phyloP scores from a whole-genome alignment of 2,329 filamentous ascomycete genomes.

The Tolypocladium sp. region DNA sequence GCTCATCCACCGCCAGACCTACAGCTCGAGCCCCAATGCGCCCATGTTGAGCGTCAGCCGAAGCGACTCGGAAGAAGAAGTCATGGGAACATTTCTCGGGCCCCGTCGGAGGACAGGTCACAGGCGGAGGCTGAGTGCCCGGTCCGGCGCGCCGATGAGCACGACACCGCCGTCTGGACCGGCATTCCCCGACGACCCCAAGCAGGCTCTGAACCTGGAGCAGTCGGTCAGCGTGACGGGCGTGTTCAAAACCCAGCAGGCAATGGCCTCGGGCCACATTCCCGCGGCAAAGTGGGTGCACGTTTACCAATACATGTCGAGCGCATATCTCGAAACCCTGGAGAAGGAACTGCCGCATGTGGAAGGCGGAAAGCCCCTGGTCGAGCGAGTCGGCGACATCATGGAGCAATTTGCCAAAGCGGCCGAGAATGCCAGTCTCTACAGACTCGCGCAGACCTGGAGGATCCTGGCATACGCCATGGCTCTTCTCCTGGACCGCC shows the following conservation, averaged over 20 bases:
- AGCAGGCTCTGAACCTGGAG: slow-evolving; percentile 42
- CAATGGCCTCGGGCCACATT: slow-evolving; percentile 52
- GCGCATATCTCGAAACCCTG: slow-evolving; percentile 46
- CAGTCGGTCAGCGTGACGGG: slow-evolving; percentile 50
- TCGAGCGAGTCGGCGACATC: slow-evolving; percentile 38
- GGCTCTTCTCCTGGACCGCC: slow-evolving; percentile 40
- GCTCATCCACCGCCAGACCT: slow-evolving; percentile 28
- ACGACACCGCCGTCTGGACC: slow-evolving; percentile 42
- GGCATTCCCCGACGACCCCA: slow-evolving; percentile 17
- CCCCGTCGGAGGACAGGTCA: slow-evolving; percentile 29
- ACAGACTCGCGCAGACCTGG: slow-evolving; percentile 56
- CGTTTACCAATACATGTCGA: slow-evolving; percentile 47
- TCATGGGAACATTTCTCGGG: slow-evolving; percentile 49
- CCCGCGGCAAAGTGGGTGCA: slow-evolving; percentile 41
- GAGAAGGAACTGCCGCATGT: slow-evolving; percentile 35
- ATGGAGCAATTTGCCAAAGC: slow-evolving; percentile 48
- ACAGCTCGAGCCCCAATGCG: slow-evolving; percentile 38
- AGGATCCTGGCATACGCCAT: slow-evolving; percentile 49
- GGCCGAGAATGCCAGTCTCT: slow-evolving; percentile 47
- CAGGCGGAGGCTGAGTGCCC: slow-evolving; percentile 33
- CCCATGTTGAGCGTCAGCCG: slow-evolving; percentile 46
- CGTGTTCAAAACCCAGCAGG: slow-evolving; percentile 48
- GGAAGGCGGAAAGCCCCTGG: slow-evolving; percentile 26
- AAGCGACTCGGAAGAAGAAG: slow-evolving; percentile 59
- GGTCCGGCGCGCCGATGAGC: slow-evolving; percentile 35